Percentiles rank a stretch among this genome's conserved stretches.
These are phyloP conservation scores for Suhomyces tanzawaensis DNA, from an alignment of 805 yeast genomes.

Conservation along the genomic window DNA sequence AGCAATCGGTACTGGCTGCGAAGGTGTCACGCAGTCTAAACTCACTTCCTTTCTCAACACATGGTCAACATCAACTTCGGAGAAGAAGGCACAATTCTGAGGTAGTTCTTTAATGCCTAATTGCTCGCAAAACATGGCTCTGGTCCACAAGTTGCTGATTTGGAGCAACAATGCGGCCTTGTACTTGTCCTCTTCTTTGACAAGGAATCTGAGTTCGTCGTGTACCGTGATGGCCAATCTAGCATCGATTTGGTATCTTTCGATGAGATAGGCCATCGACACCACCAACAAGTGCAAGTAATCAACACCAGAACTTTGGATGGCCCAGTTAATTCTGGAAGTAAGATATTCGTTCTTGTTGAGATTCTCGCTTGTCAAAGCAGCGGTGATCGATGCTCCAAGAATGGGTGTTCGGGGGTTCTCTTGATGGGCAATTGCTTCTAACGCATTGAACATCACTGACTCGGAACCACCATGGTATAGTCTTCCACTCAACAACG, in stretches of 20 bases:
- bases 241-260: conserved; percentile 65
- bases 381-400: conserved; percentile 91
- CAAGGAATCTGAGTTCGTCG: conserved; percentile 87
- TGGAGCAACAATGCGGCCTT: conserved; percentile 81
- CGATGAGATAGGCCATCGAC: conserved; percentile 80
- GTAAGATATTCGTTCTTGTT: conserved; percentile 69
- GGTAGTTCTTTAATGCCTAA: conserved; percentile 88
- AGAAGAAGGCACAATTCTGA: conserved; percentile 92
- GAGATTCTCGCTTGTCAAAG: conserved; percentile 65
- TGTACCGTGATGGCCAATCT: conserved; percentile 86
- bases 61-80: conserved; percentile 87
- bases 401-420: conserved; percentile 86
- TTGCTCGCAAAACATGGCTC: conserved; percentile 93
- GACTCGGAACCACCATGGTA: conserved; percentile 95
- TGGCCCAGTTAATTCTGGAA: conserved; percentile 94
- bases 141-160: conserved; percentile 89
- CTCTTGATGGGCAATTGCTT: conserved; percentile 77
- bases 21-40: conserved; percentile 87
- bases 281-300: conserved; percentile 81
- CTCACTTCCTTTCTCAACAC: conserved; percentile 91
- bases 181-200: conserved; percentile 69
- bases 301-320: conserved; percentile 97
- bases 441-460: conserved; percentile 83
- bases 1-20: conserved; percentile 60
- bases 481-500: conserved; percentile 24